Percentiles rank a stretch among this genome's conserved stretches.
Conservation (phyloP, 23 red algal species). For the Pyropia yezoensis region DNA sequence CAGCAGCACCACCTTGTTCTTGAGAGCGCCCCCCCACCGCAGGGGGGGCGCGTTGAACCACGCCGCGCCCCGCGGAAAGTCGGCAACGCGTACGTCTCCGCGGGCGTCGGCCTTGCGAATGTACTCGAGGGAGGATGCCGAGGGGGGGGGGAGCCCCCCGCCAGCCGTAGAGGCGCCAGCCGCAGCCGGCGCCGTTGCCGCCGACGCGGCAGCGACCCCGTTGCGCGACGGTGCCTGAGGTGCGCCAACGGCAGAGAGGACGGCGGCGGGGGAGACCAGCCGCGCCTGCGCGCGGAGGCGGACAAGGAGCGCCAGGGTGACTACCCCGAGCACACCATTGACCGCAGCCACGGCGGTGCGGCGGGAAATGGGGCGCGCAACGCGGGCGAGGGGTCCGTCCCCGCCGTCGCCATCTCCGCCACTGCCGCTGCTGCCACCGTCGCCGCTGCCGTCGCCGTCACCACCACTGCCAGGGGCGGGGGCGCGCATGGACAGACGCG, state of each 20-base stretch:
- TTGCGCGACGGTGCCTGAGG: conserved; percentile 6
- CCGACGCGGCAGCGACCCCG: conserved; percentile 8
- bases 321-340: conserved; percentile 16
- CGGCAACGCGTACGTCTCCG: conserved; percentile 9
- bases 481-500: background rate
- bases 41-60: conserved; percentile 65
- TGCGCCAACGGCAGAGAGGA: conserved; percentile 28
- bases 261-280: conserved; percentile 16
- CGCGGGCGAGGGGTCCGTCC: no score
- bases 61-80: conserved; percentile 32
- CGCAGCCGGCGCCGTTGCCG: background rate
- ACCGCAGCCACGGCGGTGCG: conserved; percentile 26
- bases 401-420: no score
- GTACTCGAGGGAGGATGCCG: conserved; percentile 13
- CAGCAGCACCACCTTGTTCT: conserved; percentile 45
- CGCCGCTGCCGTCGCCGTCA: background rate
- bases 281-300: conserved; percentile 25
- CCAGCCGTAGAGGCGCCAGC: conserved; percentile 1
- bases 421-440: no score
- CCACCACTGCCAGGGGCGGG: background rate
- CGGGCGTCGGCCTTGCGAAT: conserved; percentile 19
- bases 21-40: conserved; percentile 22
- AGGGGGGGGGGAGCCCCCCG: no score
- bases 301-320: conserved; percentile 16
- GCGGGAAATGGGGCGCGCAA: conserved; percentile 15